Evolutionary conservation across 495 filamentous ascomycete genomes (phyloP).

Genomic region (Hyaloscypha finlandica): DNA sequence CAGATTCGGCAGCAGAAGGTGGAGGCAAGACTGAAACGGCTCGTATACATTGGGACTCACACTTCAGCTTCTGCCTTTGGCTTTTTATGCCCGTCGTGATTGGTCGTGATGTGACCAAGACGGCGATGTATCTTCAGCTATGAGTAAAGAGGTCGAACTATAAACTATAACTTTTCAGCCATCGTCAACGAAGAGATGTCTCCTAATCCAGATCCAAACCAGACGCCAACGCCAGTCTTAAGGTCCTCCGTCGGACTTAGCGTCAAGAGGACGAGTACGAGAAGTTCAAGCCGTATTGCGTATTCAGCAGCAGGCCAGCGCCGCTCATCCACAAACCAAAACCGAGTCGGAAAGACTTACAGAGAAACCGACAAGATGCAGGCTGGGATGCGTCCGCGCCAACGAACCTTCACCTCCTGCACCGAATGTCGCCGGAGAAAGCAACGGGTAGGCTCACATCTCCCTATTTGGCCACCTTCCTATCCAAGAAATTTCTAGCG

Average conservation of each 20-base stretch:
- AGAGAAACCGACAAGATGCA: constrained; percentile 22
- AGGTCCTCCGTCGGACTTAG: not conserved
- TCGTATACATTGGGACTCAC: not conserved
- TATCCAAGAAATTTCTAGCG: not conserved
- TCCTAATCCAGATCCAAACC: too few species aligned
- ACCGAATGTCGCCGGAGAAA: constrained; percentile 32
- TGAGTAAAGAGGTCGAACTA: not conserved
- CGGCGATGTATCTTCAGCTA: not conserved
- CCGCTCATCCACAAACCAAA: too few species aligned
- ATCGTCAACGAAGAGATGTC: too few species aligned
- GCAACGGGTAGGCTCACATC: constrained; percentile 22
- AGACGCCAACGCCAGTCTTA: too few species aligned
- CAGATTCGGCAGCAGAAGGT: not conserved
- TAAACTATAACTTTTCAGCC: not conserved
- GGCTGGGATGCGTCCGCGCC: constrained; percentile 22
- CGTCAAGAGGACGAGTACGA: too few species aligned
- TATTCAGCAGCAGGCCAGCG: too few species aligned
- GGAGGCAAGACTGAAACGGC: not conserved
- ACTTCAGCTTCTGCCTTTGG: not conserved
- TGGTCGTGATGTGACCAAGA: not conserved
- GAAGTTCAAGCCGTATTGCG: too few species aligned
- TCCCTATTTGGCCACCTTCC: not conserved
- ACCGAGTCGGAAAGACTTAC: too few species aligned
- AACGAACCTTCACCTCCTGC: constrained; percentile 30
- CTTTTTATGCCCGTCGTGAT: not conserved